These are phyloP conservation scores for Serendipita sp. DNA, from an alignment of 768 basidiomycete genomes.

Conservation along the genomic window DNA sequence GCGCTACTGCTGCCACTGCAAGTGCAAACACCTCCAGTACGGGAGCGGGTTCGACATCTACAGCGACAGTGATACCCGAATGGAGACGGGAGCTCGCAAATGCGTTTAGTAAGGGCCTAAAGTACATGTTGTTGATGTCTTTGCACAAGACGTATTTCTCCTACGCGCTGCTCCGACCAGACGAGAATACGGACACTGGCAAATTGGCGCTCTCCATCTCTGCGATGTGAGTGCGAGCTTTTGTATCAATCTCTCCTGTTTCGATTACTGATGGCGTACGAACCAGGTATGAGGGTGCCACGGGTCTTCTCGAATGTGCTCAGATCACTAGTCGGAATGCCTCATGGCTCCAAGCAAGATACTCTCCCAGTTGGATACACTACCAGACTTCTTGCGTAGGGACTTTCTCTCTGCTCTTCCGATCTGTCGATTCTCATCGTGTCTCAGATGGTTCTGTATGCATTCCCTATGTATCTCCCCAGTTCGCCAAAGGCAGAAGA, in stretches of 20 bases:
- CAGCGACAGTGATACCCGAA: background rate
- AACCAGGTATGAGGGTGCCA: background rate
- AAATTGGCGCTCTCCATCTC: background rate
- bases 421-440: background rate
- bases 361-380: background rate
- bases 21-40: background rate
- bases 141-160: constrained; percentile 4
- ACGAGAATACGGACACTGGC: background rate
- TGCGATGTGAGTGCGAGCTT: background rate
- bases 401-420: background rate
- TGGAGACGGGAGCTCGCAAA: background rate
- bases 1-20: background rate
- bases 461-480: background rate
- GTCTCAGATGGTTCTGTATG: background rate
- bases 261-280: background rate
- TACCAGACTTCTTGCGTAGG: background rate
- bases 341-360: background rate
- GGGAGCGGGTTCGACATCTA: background rate
- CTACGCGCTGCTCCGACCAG: background rate
- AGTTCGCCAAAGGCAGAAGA: background rate
- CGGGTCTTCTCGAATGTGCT: background rate
- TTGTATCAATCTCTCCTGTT: background rate
- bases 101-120: background rate
- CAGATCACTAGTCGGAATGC: background rate
- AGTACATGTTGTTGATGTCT: background rate